Evolutionary conservation across 2,329 filamentous ascomycete species (phyloP), one percentile per base, ranked within the genome.

Genomic region (Botrytis deweyae): DNA sequence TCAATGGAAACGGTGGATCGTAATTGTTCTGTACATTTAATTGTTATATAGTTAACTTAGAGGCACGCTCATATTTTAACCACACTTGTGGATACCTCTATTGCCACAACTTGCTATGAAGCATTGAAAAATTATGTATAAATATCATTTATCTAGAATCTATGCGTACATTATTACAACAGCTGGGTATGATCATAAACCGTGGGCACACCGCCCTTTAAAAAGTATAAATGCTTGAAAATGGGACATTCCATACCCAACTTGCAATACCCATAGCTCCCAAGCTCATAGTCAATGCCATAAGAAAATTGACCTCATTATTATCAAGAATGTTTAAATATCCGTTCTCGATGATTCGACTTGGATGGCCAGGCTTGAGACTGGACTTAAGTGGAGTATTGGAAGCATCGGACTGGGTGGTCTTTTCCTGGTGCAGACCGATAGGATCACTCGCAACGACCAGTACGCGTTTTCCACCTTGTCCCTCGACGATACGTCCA

Each of bases 301-400:
- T 98, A 73, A 95, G 82, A 74, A 98, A 89, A 82, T 99, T 99
- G 78, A 99, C 94, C 72, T 93, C 92, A 82, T 99, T 99, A 82
- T 99, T 99, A 82, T 97, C 94, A 73, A 99, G 85, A 75, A 97
- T 82, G 81, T 97, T 88, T 88, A 84, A 86, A 69, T 76, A 74
- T 81, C 90, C 94, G 77, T 86, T 92, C 83, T 93, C 89, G 10
- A 91, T 83, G 8, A 90, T 84, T 52, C 81, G 77, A 62, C 79
- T 80, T 66, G 79, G 78, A 75, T 91, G 88, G 78, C 86, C 86
- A 73, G 86, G 83, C 3, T 88, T 83, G 84, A 88, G 87, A 79
- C 85, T 89, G 10, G 86, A 78, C 79, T 83, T 84, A 62, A 87
- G 84, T 73, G 87, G 83, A 81, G 85, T 87, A 77, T 86, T 84